phyloP scores from a whole-genome alignment of 768 basidiomycete species.

The Infundibulicybe gibba region DNA sequence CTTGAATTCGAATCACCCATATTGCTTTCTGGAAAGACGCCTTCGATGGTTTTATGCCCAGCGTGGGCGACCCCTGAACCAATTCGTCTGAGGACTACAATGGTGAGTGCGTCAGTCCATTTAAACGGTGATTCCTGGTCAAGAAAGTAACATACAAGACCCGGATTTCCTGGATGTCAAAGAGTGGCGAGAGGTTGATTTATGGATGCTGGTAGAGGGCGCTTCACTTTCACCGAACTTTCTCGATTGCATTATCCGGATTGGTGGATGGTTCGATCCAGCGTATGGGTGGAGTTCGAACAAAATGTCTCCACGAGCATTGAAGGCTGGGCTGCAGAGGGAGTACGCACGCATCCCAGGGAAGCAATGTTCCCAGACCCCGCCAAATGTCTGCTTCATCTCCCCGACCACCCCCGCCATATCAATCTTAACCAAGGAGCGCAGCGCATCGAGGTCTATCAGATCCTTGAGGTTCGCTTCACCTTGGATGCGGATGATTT shows the following conservation, averaged over 20 bases:
- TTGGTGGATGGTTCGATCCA: background rate
- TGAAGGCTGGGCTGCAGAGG: slow-evolving; percentile 10
- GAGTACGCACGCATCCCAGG: slow-evolving; percentile 8
- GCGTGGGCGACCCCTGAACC: too few relatives aligned
- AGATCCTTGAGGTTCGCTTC: slow-evolving; percentile 2
- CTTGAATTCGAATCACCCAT: too few relatives aligned
- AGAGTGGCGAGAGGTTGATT: background rate
- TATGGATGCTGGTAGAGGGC: background rate
- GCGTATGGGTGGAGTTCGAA: slow-evolving; percentile 8
- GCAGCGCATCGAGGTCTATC: slow-evolving; percentile 6
- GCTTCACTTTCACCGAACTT: background rate
- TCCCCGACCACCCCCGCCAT: slow-evolving; percentile 1
- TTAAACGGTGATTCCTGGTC: too few relatives aligned
- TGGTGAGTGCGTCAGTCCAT: too few relatives aligned
- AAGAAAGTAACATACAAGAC: slow-evolving; percentile 1
- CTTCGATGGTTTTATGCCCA: too few relatives aligned
- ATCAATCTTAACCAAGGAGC: slow-evolving; percentile 6
- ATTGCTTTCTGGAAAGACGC: too few relatives aligned
- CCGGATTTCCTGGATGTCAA: background rate
- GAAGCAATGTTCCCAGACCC: slow-evolving; percentile 10
- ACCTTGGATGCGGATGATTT: slow-evolving; percentile 1
- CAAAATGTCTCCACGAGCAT: slow-evolving; percentile 6
- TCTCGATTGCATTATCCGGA: background rate
- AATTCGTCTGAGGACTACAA: too few relatives aligned
- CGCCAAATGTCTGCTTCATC: slow-evolving; percentile 7